Base-by-base conservation (phyloP, 495 filamentous ascomycete genomes). In the Penicillium pulvis region DNA sequence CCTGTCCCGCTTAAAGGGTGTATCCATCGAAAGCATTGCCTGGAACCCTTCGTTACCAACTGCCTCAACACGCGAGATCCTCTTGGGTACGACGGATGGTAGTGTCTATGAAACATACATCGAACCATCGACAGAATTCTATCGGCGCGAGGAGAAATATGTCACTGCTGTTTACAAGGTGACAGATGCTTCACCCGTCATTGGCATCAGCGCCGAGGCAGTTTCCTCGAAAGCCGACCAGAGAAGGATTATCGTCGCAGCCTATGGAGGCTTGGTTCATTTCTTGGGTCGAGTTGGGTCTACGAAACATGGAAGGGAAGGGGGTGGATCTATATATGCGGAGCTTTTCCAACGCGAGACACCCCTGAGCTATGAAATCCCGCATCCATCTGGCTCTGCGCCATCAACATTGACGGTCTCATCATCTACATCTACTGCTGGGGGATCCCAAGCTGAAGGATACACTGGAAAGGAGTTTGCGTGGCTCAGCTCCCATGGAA, bases 1-100 rank as follows among this genome's bases (percentile, higher is more conserved):
- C 23, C 78, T 98, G 35, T 86, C 89, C 44, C 85, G 91, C 31
- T 75, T 98, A 46, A 93, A 93, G 67, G 90, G 90, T 9, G 90
- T 97, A 44, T 73, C 82, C 10, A 90, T 98, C 39, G 94, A 98
- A 70, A 88, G 87, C 58, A 80, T 98, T 61, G 91, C 93, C 48
- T 98, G 94, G 94, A 97, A 90, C 68, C 95, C 94, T 3, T 92
- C 92, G n/a, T 76, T 92, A n/a, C 95, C 94, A 6, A 97, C 94
- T 19, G 88, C 92, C 14, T 96, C 91, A 2, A 98, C 94, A 0
- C 81, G 94, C 50, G 94, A 98, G 76, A 98, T 98, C n/a, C 79
- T 98, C 4, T 72, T 98, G 31, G 94, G 95, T 20, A 86, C 93
- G 20, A 84, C 88, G 20, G 95, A 98, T 79, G 94, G 95, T 20